These are phyloP conservation scores for Candida broadrunensis DNA, from an alignment of 805 yeast genomes.

Conservation along the genomic window DNA sequence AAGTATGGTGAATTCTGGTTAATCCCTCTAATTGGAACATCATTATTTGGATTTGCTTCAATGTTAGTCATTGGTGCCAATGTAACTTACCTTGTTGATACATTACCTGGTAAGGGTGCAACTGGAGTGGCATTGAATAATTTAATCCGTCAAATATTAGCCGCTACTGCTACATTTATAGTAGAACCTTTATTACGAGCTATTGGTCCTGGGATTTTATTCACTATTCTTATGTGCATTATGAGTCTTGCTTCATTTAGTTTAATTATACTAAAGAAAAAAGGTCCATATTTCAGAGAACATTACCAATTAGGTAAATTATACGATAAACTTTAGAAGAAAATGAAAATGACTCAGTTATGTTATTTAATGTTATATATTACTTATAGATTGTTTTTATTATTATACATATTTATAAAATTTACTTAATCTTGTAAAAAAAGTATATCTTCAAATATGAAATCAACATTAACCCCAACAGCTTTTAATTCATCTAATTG, in stretches of 20 bases:
- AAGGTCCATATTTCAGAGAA: slow-evolving; percentile 64
- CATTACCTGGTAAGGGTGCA: slow-evolving; percentile 84
- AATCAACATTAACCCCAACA: slow-evolving; percentile 74
- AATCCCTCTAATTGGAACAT: slow-evolving; percentile 77
- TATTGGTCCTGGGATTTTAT: slow-evolving; percentile 69
- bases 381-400: background rate
- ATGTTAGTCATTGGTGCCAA: slow-evolving; percentile 84
- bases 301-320: slow-evolving; percentile 54
- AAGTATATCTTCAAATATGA: slow-evolving; percentile 49
- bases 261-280: slow-evolving; percentile 46
- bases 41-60: slow-evolving; percentile 76
- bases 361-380: background rate
- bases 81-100: slow-evolving; percentile 76
- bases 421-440: slow-evolving; percentile 1
- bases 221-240: slow-evolving; percentile 62
- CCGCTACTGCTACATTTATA: slow-evolving; percentile 73
- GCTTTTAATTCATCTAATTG: slow-evolving; percentile 62
- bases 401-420: background rate
- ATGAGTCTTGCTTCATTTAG: slow-evolving; percentile 41
- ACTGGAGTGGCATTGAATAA: slow-evolving; percentile 86
- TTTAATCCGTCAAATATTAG: slow-evolving; percentile 66
- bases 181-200: slow-evolving; percentile 68
- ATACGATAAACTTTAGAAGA: slow-evolving; percentile 46
- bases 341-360: background rate
- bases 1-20: slow-evolving; percentile 69